Evolutionary conservation across 208 protist genomes (phyloP).

Genomic region (Acanthamoeba sp.): DNA sequence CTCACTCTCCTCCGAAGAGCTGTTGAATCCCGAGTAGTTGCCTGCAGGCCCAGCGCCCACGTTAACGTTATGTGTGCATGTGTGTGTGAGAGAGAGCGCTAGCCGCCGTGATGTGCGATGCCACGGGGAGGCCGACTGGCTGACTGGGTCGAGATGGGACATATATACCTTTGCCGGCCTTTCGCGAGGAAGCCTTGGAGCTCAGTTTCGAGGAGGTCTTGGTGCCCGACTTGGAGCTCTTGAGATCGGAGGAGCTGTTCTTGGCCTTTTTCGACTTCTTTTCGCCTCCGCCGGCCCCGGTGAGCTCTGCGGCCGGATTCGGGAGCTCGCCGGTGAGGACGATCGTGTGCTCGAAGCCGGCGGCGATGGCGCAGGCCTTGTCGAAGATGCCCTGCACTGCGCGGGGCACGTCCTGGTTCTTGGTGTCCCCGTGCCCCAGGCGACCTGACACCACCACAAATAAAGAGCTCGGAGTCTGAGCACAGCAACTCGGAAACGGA

Average conservation of each 20-base stretch:
- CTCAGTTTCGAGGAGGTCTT: not conserved
- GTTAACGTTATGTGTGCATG: no score
- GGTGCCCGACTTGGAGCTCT: slow-evolving; percentile 1
- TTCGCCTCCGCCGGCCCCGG: not conserved
- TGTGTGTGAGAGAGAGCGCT: no score
- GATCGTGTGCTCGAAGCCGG: slow-evolving; percentile 37
- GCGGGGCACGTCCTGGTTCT: slow-evolving; percentile 20
- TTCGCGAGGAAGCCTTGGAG: not conserved
- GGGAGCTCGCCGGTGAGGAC: not conserved
- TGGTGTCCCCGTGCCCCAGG: slow-evolving; percentile 3
- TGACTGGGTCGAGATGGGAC: not conserved
- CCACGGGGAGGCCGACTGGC: not conserved
- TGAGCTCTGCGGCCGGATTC: not conserved
- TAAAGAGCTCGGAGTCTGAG: no score
- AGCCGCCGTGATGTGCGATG: no score
- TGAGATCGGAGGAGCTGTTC: not conserved
- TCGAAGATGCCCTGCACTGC: slow-evolving; percentile 53
- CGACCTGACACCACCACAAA: not conserved
- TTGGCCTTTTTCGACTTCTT: not conserved
- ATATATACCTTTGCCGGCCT: slow-evolving; percentile 38
- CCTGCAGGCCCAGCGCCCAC: not conserved
- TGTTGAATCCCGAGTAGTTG: slow-evolving; percentile 23
- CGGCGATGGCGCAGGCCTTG: slow-evolving; percentile 5
- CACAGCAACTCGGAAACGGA: no score
- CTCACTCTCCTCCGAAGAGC: not conserved